A percentile compares a stretch with the other conserved stretches of the same genome.
These are phyloP conservation scores for Cutaneotrichosporon curvatum DNA, from an alignment of 1,284 basidiomycete genomes.

Conservation along the genomic window DNA sequence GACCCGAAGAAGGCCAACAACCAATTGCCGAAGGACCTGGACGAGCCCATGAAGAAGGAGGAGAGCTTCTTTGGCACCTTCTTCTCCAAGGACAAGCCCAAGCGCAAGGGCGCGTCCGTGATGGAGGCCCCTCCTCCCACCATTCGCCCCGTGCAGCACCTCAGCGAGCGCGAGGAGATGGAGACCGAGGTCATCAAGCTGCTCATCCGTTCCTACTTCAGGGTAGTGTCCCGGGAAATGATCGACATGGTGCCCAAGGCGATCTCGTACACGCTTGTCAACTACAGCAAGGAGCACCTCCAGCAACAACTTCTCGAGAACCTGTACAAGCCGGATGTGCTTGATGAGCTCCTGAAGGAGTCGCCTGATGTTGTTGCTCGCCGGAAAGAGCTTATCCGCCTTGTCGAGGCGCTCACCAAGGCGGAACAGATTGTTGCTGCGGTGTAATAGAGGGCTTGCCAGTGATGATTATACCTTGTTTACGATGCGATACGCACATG, in stretches of 20 bases:
- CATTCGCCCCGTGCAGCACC: conserved; percentile 69
- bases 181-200: conserved; percentile 94
- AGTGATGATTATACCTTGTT: too few species aligned
- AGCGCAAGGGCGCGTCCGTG: conserved; percentile 66
- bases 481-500: too few species aligned
- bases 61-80: conserved; percentile 93
- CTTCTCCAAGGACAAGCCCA: conserved; percentile 60
- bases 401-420: conserved; percentile 7
- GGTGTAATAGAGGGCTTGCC: background rate
- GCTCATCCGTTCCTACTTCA: conserved; percentile 91
- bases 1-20: conserved; percentile 66
- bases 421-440: conserved; percentile 10
- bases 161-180: conserved; percentile 93
- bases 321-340: conserved; percentile 64
- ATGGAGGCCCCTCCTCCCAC: conserved; percentile 91
- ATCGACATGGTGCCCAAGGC: conserved; percentile 99
- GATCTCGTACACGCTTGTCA: conserved; percentile 88
- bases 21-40: conserved; percentile 64
- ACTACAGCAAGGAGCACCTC: conserved; percentile 70
- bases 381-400: conserved; percentile 15
- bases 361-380: conserved; percentile 51
- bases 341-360: conserved; percentile 88
- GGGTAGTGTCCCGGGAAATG: conserved; percentile 97
- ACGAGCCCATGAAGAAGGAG: conserved; percentile 72
- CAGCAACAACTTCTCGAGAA: conserved; percentile 32